Base-by-base conservation (phyloP, 75 land plant species). In the Selaginella moellendorffii region DNA sequence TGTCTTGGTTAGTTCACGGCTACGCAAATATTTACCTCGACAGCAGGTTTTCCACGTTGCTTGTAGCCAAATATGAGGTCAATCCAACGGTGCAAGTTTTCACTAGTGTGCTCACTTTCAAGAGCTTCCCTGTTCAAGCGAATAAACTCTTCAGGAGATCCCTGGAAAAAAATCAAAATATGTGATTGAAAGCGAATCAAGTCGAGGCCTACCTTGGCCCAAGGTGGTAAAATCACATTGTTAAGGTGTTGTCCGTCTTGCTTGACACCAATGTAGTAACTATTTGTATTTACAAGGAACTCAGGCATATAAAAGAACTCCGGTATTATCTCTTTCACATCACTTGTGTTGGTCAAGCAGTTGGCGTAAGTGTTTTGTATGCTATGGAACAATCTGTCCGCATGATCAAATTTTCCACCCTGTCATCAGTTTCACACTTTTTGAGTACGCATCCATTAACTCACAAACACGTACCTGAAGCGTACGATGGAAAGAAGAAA, bases 401-500 rank as follows among this genome's bases (percentile, higher is more conserved):
- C 99, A 86, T 95, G 96, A 68, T 95, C 99, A 79, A 95, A 89
- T 72, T 88, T 95, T 31, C 96, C 97, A 56, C 99, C 99, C 99
- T 95, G 83, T n/a, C 22, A 19, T 42, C 68, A 26, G 27, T 54
- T 23, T 22, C 14, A 71, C 46, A 19, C 26, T 25, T 25, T 27
- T 24, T 24, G 18, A 62, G 14, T 52, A 36, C 14, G 46, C 14
- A 36, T 36, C 10, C 14, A 36, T 36, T 5, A 5, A 14, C 14
- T 5, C 14, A 36, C 14, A 36, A 36, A 36, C 46, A 36, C 14
- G 46, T 36, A 95, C 99, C 91, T 95, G 99, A 58, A 95, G 70
- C 69, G 72, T 87, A 24, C 97, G 85, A 71, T 95, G 99, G 29
- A 95, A 79, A 67, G 84, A 66, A 25, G 99, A 83, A 66, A 84